Evolutionary conservation across 108 stramenopile genomes (phyloP), one percentile per base, ranked within the genome.

Genomic region (Stephanodiscus minutulus): DNA sequence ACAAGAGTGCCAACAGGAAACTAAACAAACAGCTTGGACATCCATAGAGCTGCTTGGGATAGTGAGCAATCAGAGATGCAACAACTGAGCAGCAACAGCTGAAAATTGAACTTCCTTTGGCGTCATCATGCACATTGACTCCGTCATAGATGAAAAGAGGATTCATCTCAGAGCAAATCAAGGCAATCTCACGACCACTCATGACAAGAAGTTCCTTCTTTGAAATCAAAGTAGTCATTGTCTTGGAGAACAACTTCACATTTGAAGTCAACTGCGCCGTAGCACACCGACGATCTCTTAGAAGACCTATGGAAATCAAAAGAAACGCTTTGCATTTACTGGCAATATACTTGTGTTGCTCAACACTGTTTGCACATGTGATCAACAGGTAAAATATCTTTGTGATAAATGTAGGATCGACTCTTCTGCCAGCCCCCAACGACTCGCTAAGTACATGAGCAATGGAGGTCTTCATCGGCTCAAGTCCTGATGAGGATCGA

Each of bases 21-120:
- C 50, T 50, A 24, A 85, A 81, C 6, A 89, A 70, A 27, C 71
- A 73, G 29, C 86, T 78, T 29, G 87, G 82, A 49, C 92, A 93
- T 6, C 78, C 72, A 59, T 90, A 88, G 1, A 91, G 64, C 65
- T 88, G 86, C 59, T 91, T 93, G 5, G 90, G 84, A 66, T 87
- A 91, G 35, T 87, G 68, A 47, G 89, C 78, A 17, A 93, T 66
- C 70, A 93, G 66, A 21, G 83, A 77, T 17, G 85, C 63, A 15
- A 88, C 46, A 13, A 90, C 66, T 25, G 61, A 66, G 54, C 70
- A 81, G 73, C 86, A 86, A 27, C 69, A 72, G 11, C 68, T 62
- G 68, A 78, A 91, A 2, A 78, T 62, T 24, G 54, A 33, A 4
- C 61, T 63, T 35, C 57, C 47, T 24, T 70, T 52, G 39, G 58